Evolutionary conservation across 495 filamentous ascomycete genomes (phyloP), one percentile per base, ranked within the genome.

Genomic region (Penicillium subrubescens): DNA sequence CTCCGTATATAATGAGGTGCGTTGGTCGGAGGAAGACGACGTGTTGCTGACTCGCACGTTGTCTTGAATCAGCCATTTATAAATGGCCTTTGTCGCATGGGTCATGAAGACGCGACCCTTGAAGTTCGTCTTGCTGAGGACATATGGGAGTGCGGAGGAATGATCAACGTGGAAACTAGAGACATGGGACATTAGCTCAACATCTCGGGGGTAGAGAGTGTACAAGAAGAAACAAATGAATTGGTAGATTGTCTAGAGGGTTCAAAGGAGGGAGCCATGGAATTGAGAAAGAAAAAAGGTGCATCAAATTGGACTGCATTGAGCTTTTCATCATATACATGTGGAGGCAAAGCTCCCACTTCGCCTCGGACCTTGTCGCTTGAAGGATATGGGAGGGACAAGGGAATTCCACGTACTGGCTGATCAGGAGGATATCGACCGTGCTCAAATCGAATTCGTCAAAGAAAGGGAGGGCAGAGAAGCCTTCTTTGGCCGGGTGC

Each of bases 61-160:
- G 78, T 99, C 95, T 75, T 97, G 93, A 57, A 98, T 97, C 37
- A 99, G 84, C 93, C 94, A 97, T 82, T 97, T 98, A 84, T 99
- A 99, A 77, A 99, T 99, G 63, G 95, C 95, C 77, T 97, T 97
- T 27, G 95, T 99, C 6, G 95, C 91, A 80, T 98, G 95, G 29
- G 95, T 99, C 94, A 97, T 99, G 80, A 97, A 97, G 61, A 97
- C 93, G 31, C 94, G 88, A 59, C 95, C 95, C 66, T 90, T 89
- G 84, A 99, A 99, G 72, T 96, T 97, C 52, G 95, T 97, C 78
- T 99, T 98, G 62, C 94, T 90, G 73, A 99, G 86, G 60, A 99
- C 95, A 76, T 97, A 99, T 37, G 95, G 95, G 29, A 99, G 84
- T 19, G 94, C 95, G 23, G 94, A 94, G 5, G 95, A 96, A 80